These are phyloP conservation scores for Trypethelium eluteriae DNA, from an alignment of 495 filamentous ascomycete species.

Conservation along the genomic window DNA sequence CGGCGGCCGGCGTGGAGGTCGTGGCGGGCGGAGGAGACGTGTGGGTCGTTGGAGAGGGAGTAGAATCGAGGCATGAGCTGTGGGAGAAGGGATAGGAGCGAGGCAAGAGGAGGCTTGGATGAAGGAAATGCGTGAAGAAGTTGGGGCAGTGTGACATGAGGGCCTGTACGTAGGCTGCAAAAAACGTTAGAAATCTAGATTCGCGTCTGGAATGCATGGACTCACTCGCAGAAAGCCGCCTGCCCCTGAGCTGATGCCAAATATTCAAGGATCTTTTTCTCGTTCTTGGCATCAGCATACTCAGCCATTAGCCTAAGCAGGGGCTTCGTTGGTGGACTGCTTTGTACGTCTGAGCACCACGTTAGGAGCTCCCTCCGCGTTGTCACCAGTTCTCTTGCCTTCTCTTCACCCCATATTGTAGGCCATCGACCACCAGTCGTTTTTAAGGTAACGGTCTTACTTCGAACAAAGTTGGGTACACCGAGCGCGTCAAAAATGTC, in stretches of 20 bases:
- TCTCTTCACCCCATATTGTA: conserved; percentile 94
- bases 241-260: conserved; percentile 87
- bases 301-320: conserved; percentile 83
- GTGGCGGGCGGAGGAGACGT: conserved; percentile 62
- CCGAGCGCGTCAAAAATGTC: conserved; percentile 73
- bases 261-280: conserved; percentile 80
- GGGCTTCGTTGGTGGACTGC: conserved; percentile 80
- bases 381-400: conserved; percentile 71
- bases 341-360: conserved; percentile 93
- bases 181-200: not conserved
- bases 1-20: conserved; percentile 64
- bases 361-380: conserved; percentile 84
- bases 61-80: conserved; percentile 96
- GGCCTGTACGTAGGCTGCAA: conserved; percentile 64
- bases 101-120: conserved; percentile 72
- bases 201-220: not conserved
- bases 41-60: conserved; percentile 91
- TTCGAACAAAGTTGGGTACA: conserved; percentile 67
- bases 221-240: conserved; percentile 74
- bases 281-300: conserved; percentile 65
- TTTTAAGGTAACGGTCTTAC: conserved; percentile 68
- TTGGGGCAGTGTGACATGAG: conserved; percentile 75
- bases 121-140: conserved; percentile 88
- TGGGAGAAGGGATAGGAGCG: conserved; percentile 70
- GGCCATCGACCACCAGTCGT: conserved; percentile 85